Conservation (phyloP, 139 green algal species). For the Micromonas pusilla region DNA sequence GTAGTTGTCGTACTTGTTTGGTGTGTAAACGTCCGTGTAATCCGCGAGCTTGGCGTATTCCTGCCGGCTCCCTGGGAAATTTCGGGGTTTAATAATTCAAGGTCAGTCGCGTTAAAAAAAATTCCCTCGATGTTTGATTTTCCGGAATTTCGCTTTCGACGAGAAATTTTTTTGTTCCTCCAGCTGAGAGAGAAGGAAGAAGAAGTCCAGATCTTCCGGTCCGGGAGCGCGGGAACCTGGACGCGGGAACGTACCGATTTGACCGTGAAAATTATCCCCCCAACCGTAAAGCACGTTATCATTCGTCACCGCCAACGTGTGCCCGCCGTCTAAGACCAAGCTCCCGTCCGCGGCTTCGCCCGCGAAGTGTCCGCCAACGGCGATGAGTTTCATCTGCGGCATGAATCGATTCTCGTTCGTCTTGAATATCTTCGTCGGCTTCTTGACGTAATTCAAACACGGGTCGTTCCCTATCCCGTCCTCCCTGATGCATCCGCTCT, state of each 20-base stretch:
- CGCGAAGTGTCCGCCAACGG: conserved; percentile 11
- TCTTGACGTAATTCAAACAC: not conserved
- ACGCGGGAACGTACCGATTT: conserved; percentile 20
- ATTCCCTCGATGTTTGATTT: too few relatives aligned
- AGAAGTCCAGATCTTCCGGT: too few relatives aligned
- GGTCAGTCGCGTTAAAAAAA: too few relatives aligned
- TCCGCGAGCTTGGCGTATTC: not conserved
- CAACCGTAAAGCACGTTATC: conserved; percentile 16
- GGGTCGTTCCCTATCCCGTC: not conserved
- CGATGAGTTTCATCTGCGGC: conserved; percentile 13
- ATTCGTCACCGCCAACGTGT: conserved; percentile 4
- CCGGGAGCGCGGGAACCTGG: too few relatives aligned
- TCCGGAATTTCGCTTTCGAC: too few relatives aligned
- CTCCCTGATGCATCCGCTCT: not conserved
- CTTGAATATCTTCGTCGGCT: not conserved
- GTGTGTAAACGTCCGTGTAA: conserved; percentile 5
- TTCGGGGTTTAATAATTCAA: too few relatives aligned
- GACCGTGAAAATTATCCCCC: conserved; percentile 32
- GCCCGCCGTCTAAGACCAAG: not conserved
- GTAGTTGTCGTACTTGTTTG: conserved; percentile 13
- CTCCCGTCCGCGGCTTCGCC: not conserved
- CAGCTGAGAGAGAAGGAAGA: too few relatives aligned
- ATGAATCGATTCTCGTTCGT: not conserved
- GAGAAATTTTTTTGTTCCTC: too few relatives aligned
- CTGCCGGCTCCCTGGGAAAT: too few relatives aligned